phyloP scores from a whole-genome alignment of 108 stramenopile genomes.

The Epipyxis sp. region DNA sequence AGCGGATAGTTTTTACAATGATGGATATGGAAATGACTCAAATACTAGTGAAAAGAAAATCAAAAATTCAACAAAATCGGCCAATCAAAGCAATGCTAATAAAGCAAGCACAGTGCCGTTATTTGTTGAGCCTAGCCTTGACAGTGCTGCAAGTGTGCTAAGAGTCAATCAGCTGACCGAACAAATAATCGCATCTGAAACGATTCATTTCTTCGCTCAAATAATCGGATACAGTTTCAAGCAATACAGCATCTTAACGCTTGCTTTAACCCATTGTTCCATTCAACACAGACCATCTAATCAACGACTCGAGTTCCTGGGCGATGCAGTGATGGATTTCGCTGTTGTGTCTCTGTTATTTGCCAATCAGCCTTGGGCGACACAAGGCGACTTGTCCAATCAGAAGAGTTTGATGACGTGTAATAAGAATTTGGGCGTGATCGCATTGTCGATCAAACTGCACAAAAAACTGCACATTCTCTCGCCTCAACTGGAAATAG shows the following conservation, averaged over 20 bases:
- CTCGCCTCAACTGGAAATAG: neutral
- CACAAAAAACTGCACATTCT: neutral
- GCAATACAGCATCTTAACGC: neutral
- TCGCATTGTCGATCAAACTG: neutral
- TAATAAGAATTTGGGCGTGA: neutral
- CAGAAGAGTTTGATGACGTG: neutral
- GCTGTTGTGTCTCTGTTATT: slow-evolving; percentile 2
- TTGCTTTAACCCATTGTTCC: slow-evolving; percentile 14
- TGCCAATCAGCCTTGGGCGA: neutral
- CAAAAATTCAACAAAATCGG: too few relatives aligned
- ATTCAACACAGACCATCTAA: neutral
- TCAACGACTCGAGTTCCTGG: slow-evolving; percentile 26
- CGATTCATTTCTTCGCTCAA: neutral
- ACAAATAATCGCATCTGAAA: neutral
- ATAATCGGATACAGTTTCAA: neutral
- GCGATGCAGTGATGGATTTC: slow-evolving; percentile 31
- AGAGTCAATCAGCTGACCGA: too few relatives aligned
- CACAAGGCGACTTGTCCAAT: neutral
- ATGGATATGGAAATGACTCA: too few relatives aligned
- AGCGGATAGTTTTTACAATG: too few relatives aligned
- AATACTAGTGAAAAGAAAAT: too few relatives aligned
- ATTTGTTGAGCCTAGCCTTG: too few relatives aligned
- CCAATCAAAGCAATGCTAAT: too few relatives aligned
- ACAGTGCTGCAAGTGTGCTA: too few relatives aligned
- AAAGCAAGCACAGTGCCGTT: too few relatives aligned